Percentiles rank a stretch among this genome's conserved stretches.
Evolutionary conservation across 2,329 filamentous ascomycete species (phyloP).

Genomic region (Colletotrichum australisinense): DNA sequence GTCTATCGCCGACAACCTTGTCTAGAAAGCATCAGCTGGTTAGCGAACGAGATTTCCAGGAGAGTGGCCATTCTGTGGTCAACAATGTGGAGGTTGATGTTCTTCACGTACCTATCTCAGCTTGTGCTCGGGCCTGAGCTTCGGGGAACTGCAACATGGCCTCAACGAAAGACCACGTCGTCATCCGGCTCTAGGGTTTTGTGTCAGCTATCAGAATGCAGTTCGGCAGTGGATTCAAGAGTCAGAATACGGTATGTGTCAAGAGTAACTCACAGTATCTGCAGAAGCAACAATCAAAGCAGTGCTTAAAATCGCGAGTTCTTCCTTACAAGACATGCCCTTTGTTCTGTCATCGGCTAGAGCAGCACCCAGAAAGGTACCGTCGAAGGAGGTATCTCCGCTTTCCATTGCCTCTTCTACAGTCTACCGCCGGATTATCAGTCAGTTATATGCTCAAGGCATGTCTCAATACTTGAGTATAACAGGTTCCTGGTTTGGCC

Average conservation of each 20-base stretch:
- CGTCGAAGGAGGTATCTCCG: neutral
- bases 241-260: too few relatives aligned
- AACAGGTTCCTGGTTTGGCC: too few relatives aligned
- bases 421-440: neutral
- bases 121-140: slow-evolving; percentile 3
- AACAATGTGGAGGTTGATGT: too few relatives aligned
- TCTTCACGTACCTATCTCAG: neutral
- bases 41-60: rapidly evolving
- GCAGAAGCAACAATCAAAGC: slow-evolving; percentile 10
- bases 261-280: neutral
- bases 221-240: neutral
- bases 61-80: too few relatives aligned
- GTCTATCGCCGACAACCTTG: neutral
- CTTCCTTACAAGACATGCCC: neutral
- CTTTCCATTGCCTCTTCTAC: neutral
- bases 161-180: slow-evolving; percentile 6
- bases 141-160: slow-evolving; percentile 14
- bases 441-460: neutral
- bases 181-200: neutral
- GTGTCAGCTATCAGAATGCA: neutral
- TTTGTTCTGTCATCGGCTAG: neutral
- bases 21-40: neutral
- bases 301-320: slow-evolving; percentile 3
- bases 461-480: too few relatives aligned
- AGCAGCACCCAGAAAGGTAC: neutral